Evolutionary conservation across 2,329 filamentous ascomycete genomes (phyloP), one percentile per base, ranked within the genome.

Genomic region (Elsinoe batatas): DNA sequence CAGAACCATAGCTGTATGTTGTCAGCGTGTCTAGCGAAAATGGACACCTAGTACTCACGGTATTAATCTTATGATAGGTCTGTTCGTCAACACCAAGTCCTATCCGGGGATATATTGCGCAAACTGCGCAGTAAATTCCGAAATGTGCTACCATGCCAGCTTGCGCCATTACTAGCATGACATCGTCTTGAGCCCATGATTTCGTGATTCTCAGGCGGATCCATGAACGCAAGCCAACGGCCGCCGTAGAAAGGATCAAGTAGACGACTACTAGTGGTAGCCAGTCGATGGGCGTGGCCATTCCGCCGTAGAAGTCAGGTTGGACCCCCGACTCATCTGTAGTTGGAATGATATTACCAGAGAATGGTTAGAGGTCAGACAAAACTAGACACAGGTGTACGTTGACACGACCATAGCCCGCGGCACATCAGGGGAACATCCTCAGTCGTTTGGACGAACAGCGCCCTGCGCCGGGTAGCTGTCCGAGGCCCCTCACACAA

Each of bases 141-240:
- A 51, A 51, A 38, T 51, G 51, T 2, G 37, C 51, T 17, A 44
- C n/a, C 37, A 54, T 42, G 17, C 36, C 51, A 17, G 22, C 18
- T 22, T 42, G 38, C 26, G 51, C 51, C 37, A 54, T 43, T 11
- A 54, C 17, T n/a, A 54, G 37, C 37, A 54, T 51, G 7, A 26
- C 38, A 35, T 54, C 51, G 51, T 54, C 51, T 15, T 42, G 51
- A 44, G 36, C 51, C 35, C 35, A 54, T 43, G 51, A 30, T 35
- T 44, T 42, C 6, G 51, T 54, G 10, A 54, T 12, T 10, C 26
- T 22, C 8, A 33, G 3, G 2, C 51, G 51, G 11, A 54, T 22
- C 51, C 51, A 54, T 3, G 43, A 13, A 1, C 51, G 26, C 5
- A 54, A 37, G 32, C 51, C 18, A 15, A 54, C 37, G 6, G 37